Conservation (phyloP, 2,329 filamentous ascomycete species). For the Pseudogymnoascus sp. region DNA sequence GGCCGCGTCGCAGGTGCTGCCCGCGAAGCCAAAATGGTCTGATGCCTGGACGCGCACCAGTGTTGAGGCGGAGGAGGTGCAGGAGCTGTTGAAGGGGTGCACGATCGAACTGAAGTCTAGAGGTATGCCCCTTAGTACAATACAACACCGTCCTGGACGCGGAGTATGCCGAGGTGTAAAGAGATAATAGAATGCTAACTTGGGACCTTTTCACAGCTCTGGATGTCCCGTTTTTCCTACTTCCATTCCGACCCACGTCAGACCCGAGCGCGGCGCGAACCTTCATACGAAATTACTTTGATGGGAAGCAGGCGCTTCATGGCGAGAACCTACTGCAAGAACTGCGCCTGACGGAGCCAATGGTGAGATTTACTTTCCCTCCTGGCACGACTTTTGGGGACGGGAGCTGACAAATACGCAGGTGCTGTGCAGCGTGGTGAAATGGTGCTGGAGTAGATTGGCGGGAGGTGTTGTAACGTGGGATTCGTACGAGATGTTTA, state of each 20-base stretch:
- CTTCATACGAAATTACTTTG: constrained; percentile 90
- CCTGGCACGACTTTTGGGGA: constrained; percentile 9
- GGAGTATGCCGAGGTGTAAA: neutral
- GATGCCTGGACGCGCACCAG: constrained; percentile 78
- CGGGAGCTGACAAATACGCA: constrained; percentile 32
- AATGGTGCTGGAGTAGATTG: constrained; percentile 97
- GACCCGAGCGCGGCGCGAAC: constrained; percentile 86
- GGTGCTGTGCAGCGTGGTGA: constrained; percentile 88
- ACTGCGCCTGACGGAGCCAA: constrained; percentile 83
- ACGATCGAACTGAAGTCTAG: constrained; percentile 87
- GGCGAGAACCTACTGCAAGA: constrained; percentile 74
- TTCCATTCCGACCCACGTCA: constrained; percentile 88
- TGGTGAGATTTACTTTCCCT: constrained; percentile 50
- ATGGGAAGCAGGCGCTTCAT: constrained; percentile 51
- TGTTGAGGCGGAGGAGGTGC: constrained; percentile 82
- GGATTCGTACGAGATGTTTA: constrained; percentile 96
- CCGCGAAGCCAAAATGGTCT: constrained; percentile 70
- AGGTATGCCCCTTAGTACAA: constrained; percentile 50
- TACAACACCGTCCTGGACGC: neutral
- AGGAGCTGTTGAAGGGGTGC: constrained; percentile 76
- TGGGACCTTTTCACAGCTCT: constrained; percentile 50
- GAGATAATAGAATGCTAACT: neutral
- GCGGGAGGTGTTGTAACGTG: constrained; percentile 88
- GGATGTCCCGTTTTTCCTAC: constrained; percentile 82
- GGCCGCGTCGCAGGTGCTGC: constrained; percentile 43